Percentiles rank a stretch among this genome's conserved stretches.
These are phyloP conservation scores for Trichoderma asperellum DNA, from an alignment of 2,329 filamentous ascomycete genomes.

Conservation along the genomic window DNA sequence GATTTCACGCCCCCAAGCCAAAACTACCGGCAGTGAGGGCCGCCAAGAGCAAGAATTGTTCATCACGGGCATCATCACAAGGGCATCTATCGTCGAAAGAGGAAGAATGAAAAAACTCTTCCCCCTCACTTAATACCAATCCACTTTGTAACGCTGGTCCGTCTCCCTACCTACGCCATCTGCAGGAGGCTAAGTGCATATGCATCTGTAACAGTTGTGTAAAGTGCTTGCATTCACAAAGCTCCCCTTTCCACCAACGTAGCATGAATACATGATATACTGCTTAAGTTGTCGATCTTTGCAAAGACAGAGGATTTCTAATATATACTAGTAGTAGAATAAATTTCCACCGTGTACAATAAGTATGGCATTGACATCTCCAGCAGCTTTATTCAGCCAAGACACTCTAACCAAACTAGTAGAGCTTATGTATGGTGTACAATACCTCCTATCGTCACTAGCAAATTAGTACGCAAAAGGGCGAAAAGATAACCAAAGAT, in stretches of 20 bases:
- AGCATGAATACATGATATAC: neutral
- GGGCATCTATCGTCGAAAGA: neutral
- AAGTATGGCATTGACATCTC: neutral
- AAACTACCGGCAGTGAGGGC: neutral
- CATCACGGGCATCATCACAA: neutral
- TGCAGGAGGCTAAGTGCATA: slow-evolving; percentile 23
- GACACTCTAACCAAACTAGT: neutral
- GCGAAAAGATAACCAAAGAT: neutral
- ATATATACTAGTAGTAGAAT: neutral
- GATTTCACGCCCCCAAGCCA: neutral
- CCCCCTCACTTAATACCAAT: slow-evolving; percentile 7
- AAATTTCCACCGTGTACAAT: neutral
- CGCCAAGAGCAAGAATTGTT: neutral
- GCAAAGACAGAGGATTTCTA: neutral
- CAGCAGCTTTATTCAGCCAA: neutral
- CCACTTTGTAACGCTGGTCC: neutral
- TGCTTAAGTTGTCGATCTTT: neutral
- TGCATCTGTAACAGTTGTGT: slow-evolving; percentile 24
- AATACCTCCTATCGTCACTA: neutral
- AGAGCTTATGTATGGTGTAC: neutral
- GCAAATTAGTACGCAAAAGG: neutral
- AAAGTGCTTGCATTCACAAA: slow-evolving; percentile 23
- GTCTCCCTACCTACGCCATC: neutral
- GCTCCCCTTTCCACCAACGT: neutral
- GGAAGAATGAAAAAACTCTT: neutral